Conservation (phyloP, 202 grass and related monocot genomes). For the Zizania palustris region DNA sequence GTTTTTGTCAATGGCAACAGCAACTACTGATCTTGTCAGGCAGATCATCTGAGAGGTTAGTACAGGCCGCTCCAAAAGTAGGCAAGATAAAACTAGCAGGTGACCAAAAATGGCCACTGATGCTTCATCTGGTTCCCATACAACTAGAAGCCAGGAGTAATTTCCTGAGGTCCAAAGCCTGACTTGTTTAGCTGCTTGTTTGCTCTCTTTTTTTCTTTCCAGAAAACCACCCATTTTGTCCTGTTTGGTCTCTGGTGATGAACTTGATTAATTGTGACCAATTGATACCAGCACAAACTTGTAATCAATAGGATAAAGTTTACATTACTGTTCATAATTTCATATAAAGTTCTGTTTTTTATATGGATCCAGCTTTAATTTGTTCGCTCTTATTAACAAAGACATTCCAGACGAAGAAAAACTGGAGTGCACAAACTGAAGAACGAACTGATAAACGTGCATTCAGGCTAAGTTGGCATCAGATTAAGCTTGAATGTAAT, state of each 20-base stretch:
- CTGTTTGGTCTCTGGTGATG: neutral
- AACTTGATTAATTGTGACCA: neutral
- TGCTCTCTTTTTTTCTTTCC: neutral
- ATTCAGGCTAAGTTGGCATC: no score
- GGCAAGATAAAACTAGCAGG: slow-evolving; percentile 3
- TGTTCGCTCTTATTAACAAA: no score
- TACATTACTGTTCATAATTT: no score
- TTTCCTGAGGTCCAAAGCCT: neutral
- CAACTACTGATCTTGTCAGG: neutral
- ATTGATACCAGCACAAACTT: neutral
- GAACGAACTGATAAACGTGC: neutral
- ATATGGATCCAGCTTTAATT: no score
- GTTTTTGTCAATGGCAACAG: neutral
- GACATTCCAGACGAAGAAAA: no score
- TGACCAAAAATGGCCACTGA: slow-evolving; percentile 19
- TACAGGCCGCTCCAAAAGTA: slow-evolving; percentile 5
- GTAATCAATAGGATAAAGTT: no score
- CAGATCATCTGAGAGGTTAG: neutral
- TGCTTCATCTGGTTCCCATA: neutral
- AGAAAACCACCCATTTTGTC: neutral
- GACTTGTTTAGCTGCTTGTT: neutral
- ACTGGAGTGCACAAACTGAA: neutral
- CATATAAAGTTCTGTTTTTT: no score
- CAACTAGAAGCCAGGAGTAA: neutral
- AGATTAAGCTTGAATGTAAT: no score